Evolutionary conservation across 371 early-diverging fungal genomes (phyloP), one percentile per base, ranked within the genome.

Genomic region (Choanephora cucurbitarum): DNA sequence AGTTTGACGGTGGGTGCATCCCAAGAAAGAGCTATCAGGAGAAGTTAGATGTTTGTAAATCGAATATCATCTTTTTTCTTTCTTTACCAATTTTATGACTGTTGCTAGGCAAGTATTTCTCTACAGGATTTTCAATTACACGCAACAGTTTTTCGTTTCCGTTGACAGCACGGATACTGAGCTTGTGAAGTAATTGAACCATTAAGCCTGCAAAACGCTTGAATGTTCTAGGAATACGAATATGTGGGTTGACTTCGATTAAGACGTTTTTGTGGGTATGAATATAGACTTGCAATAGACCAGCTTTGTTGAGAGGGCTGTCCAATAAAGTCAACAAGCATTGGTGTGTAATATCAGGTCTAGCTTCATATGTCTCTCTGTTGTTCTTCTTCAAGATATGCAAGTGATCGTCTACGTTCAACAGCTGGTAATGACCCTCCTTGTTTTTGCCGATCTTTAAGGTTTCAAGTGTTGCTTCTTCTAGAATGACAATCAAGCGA

Each of bases 271-370:
- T 91, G 54, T 88, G 84, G 17, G 99, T 97, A 62, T 92, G 92
- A 45, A 99, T 93, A 69, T 91, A 98, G 40, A 99, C 93, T 77
- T 95, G 97, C 47, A 99, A 77, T 23, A 87, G 70, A 55, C 97
- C 97, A 4, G 99, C 93, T 76, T 99, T 98, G 85, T 98, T 98
- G 63, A 99, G 78, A 34, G 99, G 99, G 64, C 91, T 91, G 82
- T 99, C 99, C 24, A 99, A 80, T 22, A 99, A 82, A 1, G 96
- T 92, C 64, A 99, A 78, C 46, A 99, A 84, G 66, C 97, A 98
- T 80, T 95, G 98, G 74, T 97, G 98, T 14, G 95, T 90, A 57
- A 98, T 98, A 73, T 98, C 99, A 9, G 99, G 99, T 37, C 99
- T 81, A 63, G 87, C 88, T 62, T 91, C 91, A 21, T 94, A 81